Evolutionary conservation across 352 stramenopile species (phyloP), one percentile per base, ranked within the genome.

Genomic region (Globisporangium recalcitrans): DNA sequence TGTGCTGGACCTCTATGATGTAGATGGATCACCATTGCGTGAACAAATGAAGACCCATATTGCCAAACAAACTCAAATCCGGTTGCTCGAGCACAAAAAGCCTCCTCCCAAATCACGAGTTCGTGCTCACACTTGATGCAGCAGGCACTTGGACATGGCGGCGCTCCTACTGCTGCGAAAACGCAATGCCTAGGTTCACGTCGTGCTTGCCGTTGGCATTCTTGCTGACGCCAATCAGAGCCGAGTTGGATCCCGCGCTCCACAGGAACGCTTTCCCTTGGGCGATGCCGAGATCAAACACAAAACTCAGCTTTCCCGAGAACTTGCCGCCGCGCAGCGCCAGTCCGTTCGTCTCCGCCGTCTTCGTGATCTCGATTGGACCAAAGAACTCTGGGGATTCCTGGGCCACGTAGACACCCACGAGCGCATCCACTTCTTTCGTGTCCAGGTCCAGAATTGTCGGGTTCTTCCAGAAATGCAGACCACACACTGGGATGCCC

Each of bases 391-490:
- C 69, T 2, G 62, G 38, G 2, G 76, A 87, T 0, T 52, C 67
- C 16, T 71, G 62, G 16, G 78, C 63, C 24, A 62, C 36, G 58
- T 88, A 91, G 29, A 60, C 65, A 0, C 82, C 82, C 1, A 83
- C 59, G 21, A 88, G 69, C n/a, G 64, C 63, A 6, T 72, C 53
- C 1, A 22, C 66, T 24, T 76, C 70, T 1, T 64, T 57, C 0
- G 44, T 51, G 7, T 59, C 67, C 10, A 89, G 66, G 19, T 44
- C 19, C 2, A 73, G 32, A 22, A 62, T 64, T 10, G 67, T 60
- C 1, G 65, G 63, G 21, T 85, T 68, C 36, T 75, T 77, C 74
- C 80, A 87, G 48, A 81, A 83, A 5, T 52, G 55, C 6, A 75
- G 31, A 0, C 77, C 76, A 36, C 75, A 88, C 24, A 57, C 65